phyloP scores from a whole-genome alignment of 768 basidiomycete species.

The Tylopilus cervinicoccineus region DNA sequence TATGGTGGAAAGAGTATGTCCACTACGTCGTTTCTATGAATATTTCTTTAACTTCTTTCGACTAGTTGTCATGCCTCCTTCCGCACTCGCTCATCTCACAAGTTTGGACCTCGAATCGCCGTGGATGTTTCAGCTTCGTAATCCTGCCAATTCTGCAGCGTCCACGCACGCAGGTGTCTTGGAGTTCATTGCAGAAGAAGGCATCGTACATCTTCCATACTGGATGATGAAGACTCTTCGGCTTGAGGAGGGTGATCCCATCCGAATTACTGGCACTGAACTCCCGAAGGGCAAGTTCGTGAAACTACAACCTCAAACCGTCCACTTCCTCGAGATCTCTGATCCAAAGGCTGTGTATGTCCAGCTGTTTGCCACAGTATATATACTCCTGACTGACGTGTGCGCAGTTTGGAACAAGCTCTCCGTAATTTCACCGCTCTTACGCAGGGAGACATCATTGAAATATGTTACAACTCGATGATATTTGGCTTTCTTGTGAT shows the following conservation, averaged over 20 bases:
- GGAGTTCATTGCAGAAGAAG: conserved; percentile 98
- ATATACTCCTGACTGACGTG: conserved; percentile 1
- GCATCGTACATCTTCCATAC: conserved; percentile 89
- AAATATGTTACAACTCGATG: conserved; percentile 96
- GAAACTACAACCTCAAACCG: conserved; percentile 93
- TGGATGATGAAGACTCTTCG: conserved; percentile 99
- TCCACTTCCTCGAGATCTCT: conserved; percentile 94
- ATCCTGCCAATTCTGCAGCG: conserved; percentile 76
- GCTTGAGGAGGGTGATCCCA: conserved; percentile 90
- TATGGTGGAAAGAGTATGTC: conserved; percentile 96
- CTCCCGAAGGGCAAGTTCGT: conserved; percentile 92
- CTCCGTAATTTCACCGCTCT: conserved; percentile 89
- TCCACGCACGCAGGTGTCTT: conserved; percentile 96
- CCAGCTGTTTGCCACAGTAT: not conserved
- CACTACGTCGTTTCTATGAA: conserved; percentile 19
- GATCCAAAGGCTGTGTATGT: conserved; percentile 97
- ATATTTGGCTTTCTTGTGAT: conserved; percentile 94
- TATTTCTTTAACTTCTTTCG: conserved; percentile 6
- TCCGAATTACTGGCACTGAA: conserved; percentile 85
- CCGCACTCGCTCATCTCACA: conserved; percentile 84
- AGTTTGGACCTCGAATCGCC: conserved; percentile 85
- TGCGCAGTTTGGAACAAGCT: conserved; percentile 82
- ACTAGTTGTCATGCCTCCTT: conserved; percentile 95
- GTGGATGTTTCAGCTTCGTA: conserved; percentile 96
- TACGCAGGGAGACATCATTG: conserved; percentile 95